Evolutionary conservation across 768 basidiomycete species (phyloP).

Genomic region (Suillus paluster): DNA sequence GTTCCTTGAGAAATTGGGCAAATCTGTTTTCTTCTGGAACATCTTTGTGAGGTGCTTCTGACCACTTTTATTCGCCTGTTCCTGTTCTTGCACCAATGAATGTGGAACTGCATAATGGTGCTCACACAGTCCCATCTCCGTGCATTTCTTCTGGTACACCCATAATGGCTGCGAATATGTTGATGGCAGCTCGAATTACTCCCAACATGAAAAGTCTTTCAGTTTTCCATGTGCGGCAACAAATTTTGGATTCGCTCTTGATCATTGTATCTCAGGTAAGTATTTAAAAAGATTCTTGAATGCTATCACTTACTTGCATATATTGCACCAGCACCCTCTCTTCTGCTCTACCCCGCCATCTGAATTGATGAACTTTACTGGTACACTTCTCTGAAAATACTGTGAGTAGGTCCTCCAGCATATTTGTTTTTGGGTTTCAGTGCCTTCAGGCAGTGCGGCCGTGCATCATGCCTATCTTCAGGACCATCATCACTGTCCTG

Average conservation of each 20-base stretch:
- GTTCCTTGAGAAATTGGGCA: slow-evolving; percentile 19
- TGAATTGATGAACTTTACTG: background rate
- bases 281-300: background rate
- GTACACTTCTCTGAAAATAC: slow-evolving; percentile 3
- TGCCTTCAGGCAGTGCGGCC: background rate
- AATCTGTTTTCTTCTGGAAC: background rate
- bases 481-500: background rate
- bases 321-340: slow-evolving; percentile 8
- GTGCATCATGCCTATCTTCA: background rate
- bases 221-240: background rate
- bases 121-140: background rate
- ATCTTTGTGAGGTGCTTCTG: background rate
- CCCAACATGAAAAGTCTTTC: slow-evolving; percentile 9
- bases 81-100: background rate
- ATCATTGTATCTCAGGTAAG: background rate
- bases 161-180: slow-evolving; percentile 6
- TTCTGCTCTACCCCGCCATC: slow-evolving; percentile 1
- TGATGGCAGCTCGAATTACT: slow-evolving; percentile 6
- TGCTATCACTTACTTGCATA: slow-evolving; percentile 8
- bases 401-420: slow-evolving; percentile 8
- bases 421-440: background rate
- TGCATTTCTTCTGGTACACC: slow-evolving; percentile 1
- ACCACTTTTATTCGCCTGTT: background rate
- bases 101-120: slow-evolving; percentile 3
- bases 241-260: background rate